Conservation (phyloP, 495 filamentous ascomycete species). For the Halenospora varia region DNA sequence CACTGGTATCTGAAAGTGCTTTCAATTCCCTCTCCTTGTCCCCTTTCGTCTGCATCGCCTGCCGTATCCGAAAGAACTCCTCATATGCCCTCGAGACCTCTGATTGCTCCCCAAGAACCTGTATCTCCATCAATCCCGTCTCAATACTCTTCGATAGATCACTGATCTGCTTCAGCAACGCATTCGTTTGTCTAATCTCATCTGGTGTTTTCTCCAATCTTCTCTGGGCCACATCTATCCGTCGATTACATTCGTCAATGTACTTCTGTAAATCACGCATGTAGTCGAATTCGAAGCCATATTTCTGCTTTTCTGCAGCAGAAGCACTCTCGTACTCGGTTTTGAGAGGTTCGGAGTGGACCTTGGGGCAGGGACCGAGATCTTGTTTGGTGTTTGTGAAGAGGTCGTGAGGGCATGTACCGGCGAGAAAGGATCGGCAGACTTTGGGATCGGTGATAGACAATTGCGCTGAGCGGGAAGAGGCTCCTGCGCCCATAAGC, state of each 20-base stretch:
- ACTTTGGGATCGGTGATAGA: slow-evolving; percentile 90
- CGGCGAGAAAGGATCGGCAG: slow-evolving; percentile 90
- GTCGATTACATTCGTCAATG: slow-evolving; percentile 93
- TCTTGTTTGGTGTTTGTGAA: slow-evolving; percentile 99
- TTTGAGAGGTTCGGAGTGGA: slow-evolving; percentile 85
- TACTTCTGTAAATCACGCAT: slow-evolving; percentile 91
- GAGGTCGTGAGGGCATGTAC: slow-evolving; percentile 96
- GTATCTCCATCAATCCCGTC: slow-evolving; percentile 77
- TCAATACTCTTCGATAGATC: slow-evolving; percentile 78
- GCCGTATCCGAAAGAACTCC: slow-evolving; percentile 79
- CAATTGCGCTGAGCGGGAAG: slow-evolving; percentile 71
- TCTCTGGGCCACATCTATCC: slow-evolving; percentile 86
- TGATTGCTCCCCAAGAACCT: slow-evolving; percentile 78
- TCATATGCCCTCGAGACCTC: slow-evolving; percentile 75
- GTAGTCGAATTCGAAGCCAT: slow-evolving; percentile 95
- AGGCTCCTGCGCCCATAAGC: slow-evolving; percentile 70
- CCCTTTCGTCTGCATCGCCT: slow-evolving; percentile 75
- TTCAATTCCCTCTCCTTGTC: slow-evolving; percentile 88
- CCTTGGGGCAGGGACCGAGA: slow-evolving; percentile 83
- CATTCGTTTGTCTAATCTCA: slow-evolving; percentile 95
- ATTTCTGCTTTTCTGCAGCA: slow-evolving; percentile 64
- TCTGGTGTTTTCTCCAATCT: slow-evolving; percentile 96
- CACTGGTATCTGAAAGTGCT: slow-evolving; percentile 83
- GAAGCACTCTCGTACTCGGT: slow-evolving; percentile 74
- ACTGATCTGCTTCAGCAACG: slow-evolving; percentile 81